phyloP scores from a whole-genome alignment of 805 yeast genomes.

The Metschnikowia kofuensis region DNA sequence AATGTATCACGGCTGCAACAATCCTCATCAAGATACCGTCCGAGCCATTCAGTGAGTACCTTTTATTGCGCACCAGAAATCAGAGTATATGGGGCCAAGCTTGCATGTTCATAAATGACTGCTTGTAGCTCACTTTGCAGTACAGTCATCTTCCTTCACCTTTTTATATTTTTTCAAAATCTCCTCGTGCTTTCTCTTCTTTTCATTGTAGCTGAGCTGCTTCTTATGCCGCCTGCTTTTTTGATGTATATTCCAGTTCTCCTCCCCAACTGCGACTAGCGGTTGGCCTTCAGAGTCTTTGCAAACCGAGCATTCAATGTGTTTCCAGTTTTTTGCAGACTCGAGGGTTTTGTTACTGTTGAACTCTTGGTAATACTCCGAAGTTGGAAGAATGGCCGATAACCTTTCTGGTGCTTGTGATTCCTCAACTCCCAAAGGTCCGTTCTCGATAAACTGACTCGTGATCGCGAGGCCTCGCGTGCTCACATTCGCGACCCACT shows the following conservation, averaged over 20 bases:
- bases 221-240: slow-evolving; percentile 65
- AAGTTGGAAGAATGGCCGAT: slow-evolving; percentile 25
- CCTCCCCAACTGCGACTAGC: slow-evolving; percentile 68
- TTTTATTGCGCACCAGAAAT: too few relatives aligned
- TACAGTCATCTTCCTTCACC: slow-evolving; percentile 12
- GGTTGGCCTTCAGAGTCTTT: slow-evolving; percentile 50
- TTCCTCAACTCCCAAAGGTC: slow-evolving; percentile 24
- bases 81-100: too few relatives aligned
- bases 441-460: slow-evolving; percentile 28
- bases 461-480: slow-evolving; percentile 54
- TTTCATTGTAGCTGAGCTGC: slow-evolving; percentile 45
- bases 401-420: slow-evolving; percentile 30
- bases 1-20: too few relatives aligned
- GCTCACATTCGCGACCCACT: slow-evolving; percentile 60
- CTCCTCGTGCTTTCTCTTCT: slow-evolving; percentile 54
- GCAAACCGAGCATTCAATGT: slow-evolving; percentile 66
- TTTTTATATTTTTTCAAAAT: slow-evolving; percentile 22
- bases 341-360: slow-evolving; percentile 40
- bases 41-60: too few relatives aligned
- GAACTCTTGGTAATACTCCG: slow-evolving; percentile 17
- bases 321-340: slow-evolving; percentile 55
- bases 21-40: too few relatives aligned
- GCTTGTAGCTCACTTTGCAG: too few relatives aligned
- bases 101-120: too few relatives aligned
- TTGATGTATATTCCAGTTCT: slow-evolving; percentile 66